phyloP scores from a whole-genome alignment of 2,329 filamentous ascomycete genomes.

The Penicillium sp. region DNA sequence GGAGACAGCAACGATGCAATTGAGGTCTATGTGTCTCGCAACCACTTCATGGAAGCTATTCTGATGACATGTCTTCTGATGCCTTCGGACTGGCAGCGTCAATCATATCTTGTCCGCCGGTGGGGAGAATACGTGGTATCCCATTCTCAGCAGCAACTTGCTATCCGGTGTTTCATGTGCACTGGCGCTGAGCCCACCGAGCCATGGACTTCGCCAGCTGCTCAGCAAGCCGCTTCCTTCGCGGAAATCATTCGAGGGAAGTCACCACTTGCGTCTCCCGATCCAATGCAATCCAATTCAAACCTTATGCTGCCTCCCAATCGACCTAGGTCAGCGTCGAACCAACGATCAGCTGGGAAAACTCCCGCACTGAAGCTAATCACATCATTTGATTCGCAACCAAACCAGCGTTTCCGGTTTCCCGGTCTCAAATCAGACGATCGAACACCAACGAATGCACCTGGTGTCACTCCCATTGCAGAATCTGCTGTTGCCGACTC shows the following conservation, averaged over 20 bases:
- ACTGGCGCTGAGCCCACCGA: slow-evolving; percentile 81
- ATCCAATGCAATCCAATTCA: slow-evolving; percentile 54
- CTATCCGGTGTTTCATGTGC: slow-evolving; percentile 89
- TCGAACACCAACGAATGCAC: slow-evolving; percentile 70
- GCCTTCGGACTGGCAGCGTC: slow-evolving; percentile 85
- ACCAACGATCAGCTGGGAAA: slow-evolving; percentile 64
- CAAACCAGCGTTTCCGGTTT: slow-evolving; percentile 60
- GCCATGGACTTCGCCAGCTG: slow-evolving; percentile 83
- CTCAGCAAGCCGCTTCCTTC: slow-evolving; percentile 57
- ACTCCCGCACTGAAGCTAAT: slow-evolving; percentile 85
- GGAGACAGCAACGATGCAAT: slow-evolving; percentile 93
- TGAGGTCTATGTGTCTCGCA: slow-evolving; percentile 91
- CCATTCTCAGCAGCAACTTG: slow-evolving; percentile 82
- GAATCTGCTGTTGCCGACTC: slow-evolving; percentile 65
- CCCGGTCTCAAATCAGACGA: slow-evolving; percentile 55
- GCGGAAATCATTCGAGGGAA: slow-evolving; percentile 25
- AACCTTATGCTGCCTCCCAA: slow-evolving; percentile 21
- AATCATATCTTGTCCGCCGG: slow-evolving; percentile 81
- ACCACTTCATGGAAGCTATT: slow-evolving; percentile 87
- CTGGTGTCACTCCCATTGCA: slow-evolving; percentile 83
- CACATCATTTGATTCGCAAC: slow-evolving; percentile 69
- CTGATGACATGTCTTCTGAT: slow-evolving; percentile 80
- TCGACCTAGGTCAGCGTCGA: slow-evolving; percentile 50
- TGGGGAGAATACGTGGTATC: slow-evolving; percentile 93
- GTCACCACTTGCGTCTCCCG: slow-evolving; percentile 48